These are phyloP conservation scores for Podaxis mareebaensis DNA, from an alignment of 768 basidiomycete species.

Conservation along the genomic window DNA sequence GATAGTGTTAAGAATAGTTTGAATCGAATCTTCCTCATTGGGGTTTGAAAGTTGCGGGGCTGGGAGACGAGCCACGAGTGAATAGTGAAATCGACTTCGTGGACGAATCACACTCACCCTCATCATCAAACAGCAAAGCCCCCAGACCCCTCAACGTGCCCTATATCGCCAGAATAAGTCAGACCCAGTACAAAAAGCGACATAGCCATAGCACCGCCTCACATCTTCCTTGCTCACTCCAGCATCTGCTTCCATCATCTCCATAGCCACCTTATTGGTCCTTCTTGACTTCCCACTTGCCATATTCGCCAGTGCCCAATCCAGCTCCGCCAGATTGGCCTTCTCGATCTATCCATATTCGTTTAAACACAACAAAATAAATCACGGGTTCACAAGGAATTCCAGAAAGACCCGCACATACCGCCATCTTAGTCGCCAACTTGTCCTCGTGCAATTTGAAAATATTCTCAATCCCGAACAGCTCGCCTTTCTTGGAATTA, in stretches of 20 bases:
- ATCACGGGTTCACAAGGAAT: neutral
- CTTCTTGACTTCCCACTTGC: conserved; percentile 34
- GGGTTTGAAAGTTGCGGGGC: conserved; percentile 36
- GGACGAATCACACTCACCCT: conserved; percentile 37
- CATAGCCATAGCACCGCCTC: conserved; percentile 16
- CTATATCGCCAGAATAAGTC: conserved; percentile 27
- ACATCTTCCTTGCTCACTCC: conserved; percentile 46
- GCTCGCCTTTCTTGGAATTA: conserved; percentile 70
- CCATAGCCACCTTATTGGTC: conserved; percentile 22
- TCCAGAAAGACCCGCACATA: conserved; percentile 32
- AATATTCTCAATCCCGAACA: conserved; percentile 86
- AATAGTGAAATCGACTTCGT: neutral
- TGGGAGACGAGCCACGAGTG: conserved; percentile 18
- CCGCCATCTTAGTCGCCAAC: conserved; percentile 72
- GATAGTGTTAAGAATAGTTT: conserved; percentile 55
- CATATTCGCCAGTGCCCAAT: conserved; percentile 79
- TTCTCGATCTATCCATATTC: conserved; percentile 65
- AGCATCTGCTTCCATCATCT: conserved; percentile 47
- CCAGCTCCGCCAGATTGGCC: conserved; percentile 70
- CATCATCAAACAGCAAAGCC: conserved; percentile 68
- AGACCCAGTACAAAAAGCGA: neutral
- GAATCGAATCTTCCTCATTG: conserved; percentile 46
- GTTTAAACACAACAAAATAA: neutral
- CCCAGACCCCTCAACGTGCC: conserved; percentile 60
- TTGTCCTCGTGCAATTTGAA: conserved; percentile 74